Evolutionary conservation across 805 yeast species (phyloP).

Genomic region (Candida nanaspora): DNA sequence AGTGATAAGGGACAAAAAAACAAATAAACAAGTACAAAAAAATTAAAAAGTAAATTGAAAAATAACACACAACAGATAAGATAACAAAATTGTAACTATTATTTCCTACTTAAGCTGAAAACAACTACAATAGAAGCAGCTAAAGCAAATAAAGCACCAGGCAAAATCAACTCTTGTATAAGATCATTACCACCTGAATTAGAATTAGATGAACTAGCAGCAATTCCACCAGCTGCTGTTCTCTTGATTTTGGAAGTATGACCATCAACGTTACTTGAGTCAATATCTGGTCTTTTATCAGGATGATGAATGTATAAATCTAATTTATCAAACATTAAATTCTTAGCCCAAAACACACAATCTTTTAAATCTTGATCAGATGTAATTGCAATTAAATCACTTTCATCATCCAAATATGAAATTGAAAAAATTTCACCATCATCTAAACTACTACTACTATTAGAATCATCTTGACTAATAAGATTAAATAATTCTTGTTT

Average conservation of each 20-base stretch:
- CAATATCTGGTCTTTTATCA: slow-evolving; percentile 31
- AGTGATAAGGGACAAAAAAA: background rate
- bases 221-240: background rate
- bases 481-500: background rate
- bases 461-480: background rate
- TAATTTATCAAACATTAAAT: slow-evolving; percentile 48
- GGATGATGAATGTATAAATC: slow-evolving; percentile 69
- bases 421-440: slow-evolving; percentile 41
- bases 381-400: slow-evolving; percentile 72
- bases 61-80: no score
- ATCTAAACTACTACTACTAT: background rate
- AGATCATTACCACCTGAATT: slow-evolving; percentile 40
- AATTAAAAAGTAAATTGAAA: no score
- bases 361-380: slow-evolving; percentile 67
- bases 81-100: no score
- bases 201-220: background rate
- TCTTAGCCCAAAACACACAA: slow-evolving; percentile 53
- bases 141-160: slow-evolving; percentile 53
- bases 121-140: slow-evolving; percentile 55
- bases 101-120: slow-evolving; percentile 42
- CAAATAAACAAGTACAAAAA: no score
- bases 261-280: background rate
- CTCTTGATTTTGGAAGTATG: slow-evolving; percentile 1
- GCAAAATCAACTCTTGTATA: slow-evolving; percentile 53
- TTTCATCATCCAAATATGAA: slow-evolving; percentile 78